Base-by-base conservation (phyloP, 345 rosid species). In the Turritis glabra region DNA sequence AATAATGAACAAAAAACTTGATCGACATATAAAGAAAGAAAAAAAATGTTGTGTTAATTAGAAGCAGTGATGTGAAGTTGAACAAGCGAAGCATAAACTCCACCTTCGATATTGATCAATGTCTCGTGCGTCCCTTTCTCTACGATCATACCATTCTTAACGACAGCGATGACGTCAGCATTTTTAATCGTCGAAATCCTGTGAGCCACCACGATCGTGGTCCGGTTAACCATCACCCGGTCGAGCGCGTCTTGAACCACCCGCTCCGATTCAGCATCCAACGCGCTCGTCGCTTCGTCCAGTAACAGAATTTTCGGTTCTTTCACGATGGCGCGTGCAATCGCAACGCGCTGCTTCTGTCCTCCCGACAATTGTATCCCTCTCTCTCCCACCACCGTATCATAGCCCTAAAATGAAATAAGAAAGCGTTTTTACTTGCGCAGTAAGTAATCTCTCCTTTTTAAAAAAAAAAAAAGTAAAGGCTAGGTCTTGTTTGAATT, bases 211-310 rank as follows among this genome's bases (percentile, higher is more conserved):
- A 87, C 87, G 13, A 91, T 73, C 10, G 91, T 88, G 10, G 84
- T 73, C 72, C 69, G 64, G 8, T 64, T 67, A 23, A 67, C 69
- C 32, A 73, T 77, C 19, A 82, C 77, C 9, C 83, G 67, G 70
- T 85, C 91, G 65, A 88, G 62, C 25, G 87, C 89, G 5, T 75
- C 81, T 27, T 77, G 77, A 22, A 83, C 63, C 35, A 72, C 64
- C 32, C 93, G 82, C 74, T 91, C 93, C 2, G 91, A 86, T 79
- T 84, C 93, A 0, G 82, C 84, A 43, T 91, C 89, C 17, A 91
- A 85, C 3, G 97, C 97, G 68, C 88, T 87, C 14, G 95, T 91
- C 56, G 95, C 93, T 84, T 91, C 96, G 60, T 91, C 91, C 1
- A 89, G 81, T 10, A 90, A 82, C 12, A 88, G 8, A 48, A 88